Evolutionary conservation across 345 rosid species (phyloP), one percentile per base, ranked within the genome.

Genomic region (Schrenkiella parvula): DNA sequence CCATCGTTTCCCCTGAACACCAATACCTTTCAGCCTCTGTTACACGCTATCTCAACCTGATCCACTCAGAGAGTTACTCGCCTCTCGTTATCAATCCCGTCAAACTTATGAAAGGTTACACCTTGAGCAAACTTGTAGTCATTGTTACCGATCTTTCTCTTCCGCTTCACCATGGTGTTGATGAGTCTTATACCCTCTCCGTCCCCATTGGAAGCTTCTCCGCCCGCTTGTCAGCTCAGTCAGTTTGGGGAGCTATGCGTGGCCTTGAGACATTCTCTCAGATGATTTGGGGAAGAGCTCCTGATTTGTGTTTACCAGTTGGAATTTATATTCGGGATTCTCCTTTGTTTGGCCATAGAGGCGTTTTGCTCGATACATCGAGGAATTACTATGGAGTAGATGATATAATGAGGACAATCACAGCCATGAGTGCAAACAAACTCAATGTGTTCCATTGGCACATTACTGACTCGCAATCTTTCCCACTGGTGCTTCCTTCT

Each of bases 381-480:
- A 87, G 98, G 73, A 93, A 93, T 73, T 90, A 78, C 80, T 90
- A 86, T 56, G 78, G 56, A 2, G 93, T 90, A 2, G 85, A 71
- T 12, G 96, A 93, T 64, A 84, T 93, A 47, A 14, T 78, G 61
- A 83, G 93, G 81, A 86, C 92, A 0, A 86, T 93, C 9, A 60
- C 19, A 9, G 89, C 88, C 10, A 90, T 87, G 93, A 83, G 96
- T 74, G 78, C 77, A 7, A 93, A 93, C 73, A 93, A 93, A 76
- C 81, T 90, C 56, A 93, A 88, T 75, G 97, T 89, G 73, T 93
- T 93, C 34, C 98, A 93, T 23, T 90, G 97, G 98, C 98, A 93
- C 32, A 80, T 93, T 8, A 87, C 89, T 0, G 98, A 87, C 64
- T 89, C 98, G 0, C 97, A 93, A 0, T 90, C 97, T 4, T 93